Conservation (phyloP, 2,329 filamentous ascomycete species). For the Diplodia intermedia region DNA sequence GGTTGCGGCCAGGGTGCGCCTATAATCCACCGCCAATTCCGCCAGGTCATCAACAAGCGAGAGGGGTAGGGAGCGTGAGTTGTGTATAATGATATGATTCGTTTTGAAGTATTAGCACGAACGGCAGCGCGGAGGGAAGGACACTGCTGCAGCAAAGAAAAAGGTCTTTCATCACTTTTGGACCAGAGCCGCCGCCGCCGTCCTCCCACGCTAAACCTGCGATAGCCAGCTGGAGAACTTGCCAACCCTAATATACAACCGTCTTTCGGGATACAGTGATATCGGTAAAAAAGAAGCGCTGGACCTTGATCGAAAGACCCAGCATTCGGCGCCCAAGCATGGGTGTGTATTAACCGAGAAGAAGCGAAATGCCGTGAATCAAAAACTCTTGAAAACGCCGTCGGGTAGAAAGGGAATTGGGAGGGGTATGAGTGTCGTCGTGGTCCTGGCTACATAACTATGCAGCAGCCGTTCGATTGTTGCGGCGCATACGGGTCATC, state of each 20-base stretch:
- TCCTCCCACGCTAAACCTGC: constrained; percentile 14
- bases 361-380: constrained; percentile 32
- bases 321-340: constrained; percentile 26
- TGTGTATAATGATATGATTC: constrained; percentile 12
- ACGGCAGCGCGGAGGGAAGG: constrained; percentile 9
- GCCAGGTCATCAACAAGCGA: constrained; percentile 8
- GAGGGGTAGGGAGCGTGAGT: neutral
- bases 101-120: constrained; percentile 32
- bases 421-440: constrained; percentile 28
- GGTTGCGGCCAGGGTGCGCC: constrained; percentile 6
- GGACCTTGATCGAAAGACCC: constrained; percentile 29
- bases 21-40: constrained; percentile 13
- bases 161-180: constrained; percentile 32
- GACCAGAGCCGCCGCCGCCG: constrained; percentile 27
- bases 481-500: constrained; percentile 99
- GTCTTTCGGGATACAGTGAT: constrained; percentile 33
- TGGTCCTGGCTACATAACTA: constrained; percentile 74
- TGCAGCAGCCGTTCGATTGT: constrained; percentile 90
- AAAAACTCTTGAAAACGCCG: constrained; percentile 33
- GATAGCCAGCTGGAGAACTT: constrained; percentile 29
- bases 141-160: constrained; percentile 19
- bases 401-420: constrained; percentile 30
- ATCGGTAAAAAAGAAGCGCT: constrained; percentile 21
- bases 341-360: constrained; percentile 33
- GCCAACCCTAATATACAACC: constrained; percentile 33